Base-by-base conservation (phyloP, 805 yeast genomes). In the Lipomyces japonicus region DNA sequence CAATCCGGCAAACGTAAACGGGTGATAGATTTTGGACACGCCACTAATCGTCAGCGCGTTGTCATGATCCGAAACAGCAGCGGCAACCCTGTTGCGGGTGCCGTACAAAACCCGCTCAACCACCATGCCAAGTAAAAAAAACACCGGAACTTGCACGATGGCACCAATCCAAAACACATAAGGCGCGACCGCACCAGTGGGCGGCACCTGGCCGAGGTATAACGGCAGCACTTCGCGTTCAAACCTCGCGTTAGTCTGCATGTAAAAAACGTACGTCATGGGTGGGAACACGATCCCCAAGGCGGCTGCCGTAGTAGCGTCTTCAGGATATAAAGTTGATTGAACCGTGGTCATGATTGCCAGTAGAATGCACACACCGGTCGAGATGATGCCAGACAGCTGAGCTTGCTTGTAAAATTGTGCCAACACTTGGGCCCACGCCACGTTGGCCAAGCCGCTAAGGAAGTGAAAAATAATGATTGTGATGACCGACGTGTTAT, bases 201-300 rank as follows among this genome's bases (percentile, higher is more conserved):
- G 68, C 14, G 69, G 65, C 6, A 37, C 44, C n/a, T 54, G 43
- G 3, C 59, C 48, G 49, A 67, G 53, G 35, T 60, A 57, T 16
- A 62, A 46, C 1, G 63, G 58, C 35, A 50, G 30, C 12, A 48
- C 50, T 14, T 40, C 59, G 16, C 59, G 59, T 48, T 67, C 68
- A 51, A 58, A 65, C 10, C 67, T 46, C 9, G 68, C 61, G 12
- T 63, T 54, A 12, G 66, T 59, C 42, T 65, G 62, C 42, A 67
- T 52, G 53, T 63, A 66, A 51, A 57, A 68, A 10, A 64, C 59
- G 51, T 68, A 68, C 53, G 62, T 68, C 62, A 65, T 61, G 7
- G 69, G 69, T 16, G 71, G 71, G 49, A 67, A 67, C 9, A 67
- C 32, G 32, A 61, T 51, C 1, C 68, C 61, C 10, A 67, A 53